Base-by-base conservation (phyloP, 805 yeast species). In the Metschnikowia gruessii region DNA sequence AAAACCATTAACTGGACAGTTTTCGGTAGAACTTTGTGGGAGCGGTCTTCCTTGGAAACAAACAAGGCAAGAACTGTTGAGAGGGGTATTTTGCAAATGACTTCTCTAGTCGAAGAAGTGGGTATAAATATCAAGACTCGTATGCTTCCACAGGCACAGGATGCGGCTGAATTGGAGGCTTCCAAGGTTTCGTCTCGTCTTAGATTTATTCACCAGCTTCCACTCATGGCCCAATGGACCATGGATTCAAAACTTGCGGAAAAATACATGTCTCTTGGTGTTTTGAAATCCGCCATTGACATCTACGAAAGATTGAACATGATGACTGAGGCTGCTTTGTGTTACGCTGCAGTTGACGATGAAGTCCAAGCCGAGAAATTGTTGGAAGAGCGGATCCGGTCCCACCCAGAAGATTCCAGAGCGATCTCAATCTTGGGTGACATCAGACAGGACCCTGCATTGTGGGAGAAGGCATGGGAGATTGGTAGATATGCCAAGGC, bases 81-180 rank as follows among this genome's bases (percentile, higher is more conserved):
- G 67, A 78, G 99, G 62, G 98, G 98, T 42, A 82, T 91, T 4
- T 72, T 94, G 42, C 99, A 94, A 66, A 83, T 94, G 84, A 92
- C 91, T 45, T 83, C 95, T 3, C 70, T 94, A 36, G 94, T 91
- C 22, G 96, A 90, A 60, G 97, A 91, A 62, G 71, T 89, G 21
- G 95, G 92, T 2, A 75, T 83, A 46, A 78, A 82, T 46, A 80
- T 85, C 42, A 72, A 75, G 44, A 69, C 83, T 8, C 75, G 82
- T 41, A 54, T 70, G 71, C 58, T 79, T 72, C 67, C 87, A 76
- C 51, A 73, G 62, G 66, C 70, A 0, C 55, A 53, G 24, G 64
- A 66, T 15, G 52, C 60, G 1, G 44, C 46, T 2, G 57, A 56
- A 12, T 59, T 62, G 4, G 61, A 63, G 8, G 48, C 48, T 3